Conservation (phyloP, 305 asterid species). For the Withania somnifera region DNA sequence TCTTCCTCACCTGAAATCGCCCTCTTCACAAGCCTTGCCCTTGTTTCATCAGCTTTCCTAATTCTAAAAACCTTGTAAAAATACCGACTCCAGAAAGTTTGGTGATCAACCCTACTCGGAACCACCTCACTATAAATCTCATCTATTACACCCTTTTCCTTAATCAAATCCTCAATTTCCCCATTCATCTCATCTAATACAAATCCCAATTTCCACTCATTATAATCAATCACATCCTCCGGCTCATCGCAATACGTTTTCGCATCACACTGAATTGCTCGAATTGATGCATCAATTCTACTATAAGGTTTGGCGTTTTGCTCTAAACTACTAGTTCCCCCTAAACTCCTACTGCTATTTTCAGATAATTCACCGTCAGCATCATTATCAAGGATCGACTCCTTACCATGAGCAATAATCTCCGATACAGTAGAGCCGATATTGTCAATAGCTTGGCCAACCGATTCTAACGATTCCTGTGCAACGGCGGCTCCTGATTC, state of each 20-base stretch:
- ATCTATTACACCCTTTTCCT: conserved; percentile 35
- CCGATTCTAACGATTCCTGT: conserved; percentile 79
- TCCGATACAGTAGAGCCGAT: conserved; percentile 56
- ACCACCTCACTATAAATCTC: conserved; percentile 61
- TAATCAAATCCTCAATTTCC: conserved; percentile 38
- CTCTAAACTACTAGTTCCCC: conserved; percentile 6
- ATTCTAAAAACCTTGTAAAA: conserved; percentile 55
- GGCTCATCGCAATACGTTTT: conserved; percentile 61
- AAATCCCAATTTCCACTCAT: conserved; percentile 61
- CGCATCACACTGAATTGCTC: conserved; percentile 44
- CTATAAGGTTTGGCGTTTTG: conserved; percentile 44
- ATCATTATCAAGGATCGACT: conserved; percentile 33
- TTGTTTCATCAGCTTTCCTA: conserved; percentile 55
- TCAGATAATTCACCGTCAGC: conserved; percentile 22
- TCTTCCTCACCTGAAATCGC: conserved; percentile 59
- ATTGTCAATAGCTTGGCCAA: conserved; percentile 74
- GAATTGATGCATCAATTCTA: conserved; percentile 57
- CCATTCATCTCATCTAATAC: conserved; percentile 35
- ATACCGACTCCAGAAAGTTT: conserved; percentile 75
- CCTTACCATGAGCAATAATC: conserved; percentile 50
- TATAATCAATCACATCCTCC: conserved; percentile 34
- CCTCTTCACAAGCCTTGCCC: conserved; percentile 46
- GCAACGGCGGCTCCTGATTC: conserved; percentile 90
- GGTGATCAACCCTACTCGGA: conserved; percentile 44
- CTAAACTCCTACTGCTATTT: conserved; percentile 4